A percentile compares a stretch with the other conserved stretches of the same genome.
These are phyloP conservation scores for Clarkia xantiana DNA, from an alignment of 345 rosid genomes.

Conservation along the genomic window DNA sequence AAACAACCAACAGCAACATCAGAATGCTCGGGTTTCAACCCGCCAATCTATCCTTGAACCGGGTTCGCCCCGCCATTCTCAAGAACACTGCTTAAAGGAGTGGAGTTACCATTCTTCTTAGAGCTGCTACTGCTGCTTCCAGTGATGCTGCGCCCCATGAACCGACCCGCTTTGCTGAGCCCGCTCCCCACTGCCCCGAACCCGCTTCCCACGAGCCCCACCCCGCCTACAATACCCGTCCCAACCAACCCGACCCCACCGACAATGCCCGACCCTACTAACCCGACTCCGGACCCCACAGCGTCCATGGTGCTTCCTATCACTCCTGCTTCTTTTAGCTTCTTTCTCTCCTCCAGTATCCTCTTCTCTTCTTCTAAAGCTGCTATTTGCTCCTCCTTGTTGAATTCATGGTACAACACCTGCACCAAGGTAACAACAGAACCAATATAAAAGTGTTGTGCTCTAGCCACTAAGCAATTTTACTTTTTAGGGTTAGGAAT, in stretches of 20 bases:
- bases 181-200: conserved; percentile 73
- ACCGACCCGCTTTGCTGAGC: conserved; percentile 70
- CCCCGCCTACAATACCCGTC: conserved; percentile 28
- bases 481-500: too few species aligned
- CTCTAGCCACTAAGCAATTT: too few species aligned
- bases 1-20: neutral
- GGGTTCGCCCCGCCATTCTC: conserved; percentile 57
- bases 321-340: conserved; percentile 76
- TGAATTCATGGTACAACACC: conserved; percentile 59
- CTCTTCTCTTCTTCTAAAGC: conserved; percentile 88
- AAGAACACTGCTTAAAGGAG: conserved; percentile 50
- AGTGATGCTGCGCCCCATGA: conserved; percentile 73
- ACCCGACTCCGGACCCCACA: conserved; percentile 56
- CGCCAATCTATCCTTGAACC: conserved; percentile 6
- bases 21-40: too few species aligned
- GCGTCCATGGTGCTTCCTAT: conserved; percentile 93
- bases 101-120: conserved; percentile 56
- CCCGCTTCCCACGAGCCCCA: conserved; percentile 37
- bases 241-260: conserved; percentile 63
- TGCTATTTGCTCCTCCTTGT: conserved; percentile 64
- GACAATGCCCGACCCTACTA: conserved; percentile 63
- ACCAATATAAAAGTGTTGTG: too few species aligned
- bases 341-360: conserved; percentile 64
- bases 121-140: conserved; percentile 37
- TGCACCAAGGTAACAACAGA: conserved; percentile 14